Base-by-base conservation (phyloP, 2,329 filamentous ascomycete genomes). In the Curvularia sp. region DNA sequence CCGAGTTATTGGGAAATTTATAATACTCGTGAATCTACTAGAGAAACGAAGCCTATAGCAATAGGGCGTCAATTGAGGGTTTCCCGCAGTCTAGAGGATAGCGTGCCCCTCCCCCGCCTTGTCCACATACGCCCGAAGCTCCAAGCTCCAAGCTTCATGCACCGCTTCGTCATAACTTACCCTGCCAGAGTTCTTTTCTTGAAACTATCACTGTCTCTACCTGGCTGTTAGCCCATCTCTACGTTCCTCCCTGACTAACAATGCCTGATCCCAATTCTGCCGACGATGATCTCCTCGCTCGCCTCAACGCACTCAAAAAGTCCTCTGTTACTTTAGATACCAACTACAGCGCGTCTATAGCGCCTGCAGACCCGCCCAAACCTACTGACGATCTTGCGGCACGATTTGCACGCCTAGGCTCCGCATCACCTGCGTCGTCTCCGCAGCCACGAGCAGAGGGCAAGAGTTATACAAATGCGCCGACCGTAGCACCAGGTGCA, bases 251-350 rank as follows among this genome's bases (percentile, higher is more conserved):
- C 24, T 13, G 26, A 26, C 10, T 18, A 33, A 41, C 15, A 43
- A 70, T 71, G 69, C 51, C 66, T 30, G 31, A 62, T 13, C 55
- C 64, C 26, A 54, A 50, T 39, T 61, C 65, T 9, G 42, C 51
- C 48, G 79, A 82, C 57, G 73, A 79, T 49, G 72, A 77, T 56
- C 77, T 83, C 20, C 78, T 83, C 54, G 79, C 81, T 20, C 78
- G 81, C 49, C 74, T 83, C 35, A 82, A 83, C 61, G 81, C 81
- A 13, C 74, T 83, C 48, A 82, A 81, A 64, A 77, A 78, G 43
- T 78, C 79, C 1, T 74, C 68, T 28, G 72, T 82, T 20, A 76
- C 63, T 50, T 67, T 82, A 18, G 63, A 71, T 15, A 68, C 65
- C 18, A 66, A 62, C 26, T 62, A 59, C 26, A 60, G 33, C 26